phyloP scores from a whole-genome alignment of 2,329 filamentous ascomycete genomes.

The Aspergillus sp. region DNA sequence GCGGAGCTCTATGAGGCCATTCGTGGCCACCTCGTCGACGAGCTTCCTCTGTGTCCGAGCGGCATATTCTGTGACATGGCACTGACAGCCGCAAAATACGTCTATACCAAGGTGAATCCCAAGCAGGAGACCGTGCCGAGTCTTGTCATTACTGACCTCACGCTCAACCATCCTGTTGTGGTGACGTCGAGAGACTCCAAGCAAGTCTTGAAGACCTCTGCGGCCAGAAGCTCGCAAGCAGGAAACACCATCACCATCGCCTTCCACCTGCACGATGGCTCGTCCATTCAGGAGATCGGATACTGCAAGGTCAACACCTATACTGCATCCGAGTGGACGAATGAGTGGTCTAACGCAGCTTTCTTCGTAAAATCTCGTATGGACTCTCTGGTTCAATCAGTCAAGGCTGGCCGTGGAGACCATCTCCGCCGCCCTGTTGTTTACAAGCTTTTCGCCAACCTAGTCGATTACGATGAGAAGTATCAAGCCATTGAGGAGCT shows the following conservation, averaged over 20 bases:
- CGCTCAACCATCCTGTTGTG: not conserved
- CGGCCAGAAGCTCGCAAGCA: too few relatives aligned
- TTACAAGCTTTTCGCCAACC: conserved; percentile 34
- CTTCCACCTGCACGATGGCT: not conserved
- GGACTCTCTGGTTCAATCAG: not conserved
- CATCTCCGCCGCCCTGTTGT: conserved; percentile 23
- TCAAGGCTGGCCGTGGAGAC: conserved; percentile 15
- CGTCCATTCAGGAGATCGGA: not conserved
- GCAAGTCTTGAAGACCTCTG: too few relatives aligned
- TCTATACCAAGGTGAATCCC: conserved; percentile 4
- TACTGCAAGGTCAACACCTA: not conserved
- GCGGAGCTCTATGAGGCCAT: conserved; percentile 66
- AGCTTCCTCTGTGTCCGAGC: conserved; percentile 68
- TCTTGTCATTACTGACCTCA: not conserved
- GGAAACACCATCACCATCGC: not conserved
- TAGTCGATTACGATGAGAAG: conserved; percentile 31
- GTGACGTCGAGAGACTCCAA: not conserved
- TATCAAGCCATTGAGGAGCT: conserved; percentile 36
- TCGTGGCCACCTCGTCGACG: conserved; percentile 70
- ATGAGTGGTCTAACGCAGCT: conserved; percentile 5
- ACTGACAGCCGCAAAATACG: conserved; percentile 67
- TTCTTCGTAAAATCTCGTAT: conserved; percentile 6
- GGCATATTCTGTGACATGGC: conserved; percentile 67
- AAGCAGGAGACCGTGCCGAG: not conserved
- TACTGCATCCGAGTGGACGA: not conserved